phyloP scores from a whole-genome alignment of 2,329 filamentous ascomycete species.

The Aspergillus unguis region DNA sequence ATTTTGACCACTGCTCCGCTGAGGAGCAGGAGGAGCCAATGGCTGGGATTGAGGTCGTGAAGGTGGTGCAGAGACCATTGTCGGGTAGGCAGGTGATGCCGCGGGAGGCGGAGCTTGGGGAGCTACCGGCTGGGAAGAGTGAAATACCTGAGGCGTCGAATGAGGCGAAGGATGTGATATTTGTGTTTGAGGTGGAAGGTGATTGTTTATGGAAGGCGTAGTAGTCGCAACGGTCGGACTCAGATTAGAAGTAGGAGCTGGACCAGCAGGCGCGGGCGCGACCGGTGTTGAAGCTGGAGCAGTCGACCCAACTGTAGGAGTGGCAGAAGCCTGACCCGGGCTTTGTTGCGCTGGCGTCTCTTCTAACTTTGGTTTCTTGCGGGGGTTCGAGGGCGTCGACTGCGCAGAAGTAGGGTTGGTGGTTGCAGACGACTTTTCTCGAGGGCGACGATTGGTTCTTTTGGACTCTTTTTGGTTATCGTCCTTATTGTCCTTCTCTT shows the following conservation, averaged over 20 bases:
- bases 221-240: slow-evolving; percentile 15
- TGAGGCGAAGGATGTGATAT: slow-evolving; percentile 18
- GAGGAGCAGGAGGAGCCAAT: slow-evolving; percentile 38
- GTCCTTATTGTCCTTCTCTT: slow-evolving; percentile 25
- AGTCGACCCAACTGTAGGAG: background rate
- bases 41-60: slow-evolving; percentile 43
- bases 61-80: slow-evolving; percentile 26
- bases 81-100: slow-evolving; percentile 16
- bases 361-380: slow-evolving; percentile 49
- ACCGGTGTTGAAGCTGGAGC: background rate
- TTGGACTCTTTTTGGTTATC: slow-evolving; percentile 22
- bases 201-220: background rate
- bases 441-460: slow-evolving; percentile 31
- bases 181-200: slow-evolving; percentile 18
- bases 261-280: slow-evolving; percentile 3
- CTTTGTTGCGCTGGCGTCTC: slow-evolving; percentile 10
- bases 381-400: slow-evolving; percentile 27
- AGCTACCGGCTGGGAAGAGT: slow-evolving; percentile 28
- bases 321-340: background rate
- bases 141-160: slow-evolving; percentile 21
- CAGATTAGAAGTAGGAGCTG: slow-evolving; percentile 14
- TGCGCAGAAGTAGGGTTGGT: slow-evolving; percentile 9
- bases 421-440: slow-evolving; percentile 32
- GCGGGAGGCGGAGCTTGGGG: slow-evolving; percentile 26
- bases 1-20: slow-evolving; percentile 70